Percentiles rank a stretch among this genome's conserved stretches.
Conservation (phyloP, 345 rosid species). For the Hypericum androsaemum region DNA sequence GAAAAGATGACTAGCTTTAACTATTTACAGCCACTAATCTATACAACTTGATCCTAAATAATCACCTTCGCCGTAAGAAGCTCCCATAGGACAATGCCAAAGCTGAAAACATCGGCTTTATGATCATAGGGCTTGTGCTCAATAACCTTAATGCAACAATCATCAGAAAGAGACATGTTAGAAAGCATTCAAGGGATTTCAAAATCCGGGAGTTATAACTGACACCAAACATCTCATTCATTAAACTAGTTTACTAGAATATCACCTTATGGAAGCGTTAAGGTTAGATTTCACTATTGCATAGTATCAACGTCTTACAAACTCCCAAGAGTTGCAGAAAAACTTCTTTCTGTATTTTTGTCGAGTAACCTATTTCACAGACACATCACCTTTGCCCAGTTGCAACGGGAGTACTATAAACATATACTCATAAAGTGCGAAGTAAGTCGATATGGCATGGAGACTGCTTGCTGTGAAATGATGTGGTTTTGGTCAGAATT, state of each 20-base stretch:
- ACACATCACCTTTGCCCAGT: neutral
- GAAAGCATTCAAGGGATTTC: slow-evolving; percentile 6
- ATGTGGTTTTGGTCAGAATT: neutral
- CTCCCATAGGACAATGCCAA: slow-evolving; percentile 54
- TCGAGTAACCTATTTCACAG: too few species aligned
- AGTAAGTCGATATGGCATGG: too few species aligned
- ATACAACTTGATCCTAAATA: neutral
- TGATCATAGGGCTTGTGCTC: slow-evolving; percentile 50
- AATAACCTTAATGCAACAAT: slow-evolving; percentile 43
- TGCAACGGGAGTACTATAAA: neutral
- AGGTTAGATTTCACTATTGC: slow-evolving; percentile 5
- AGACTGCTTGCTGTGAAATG: too few species aligned
- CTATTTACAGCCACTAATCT: too few species aligned
- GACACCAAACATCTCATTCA: neutral
- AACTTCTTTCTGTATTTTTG: too few species aligned
- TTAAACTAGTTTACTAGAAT: neutral
- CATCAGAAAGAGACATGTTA: slow-evolving; percentile 16
- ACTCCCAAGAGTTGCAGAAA: too few species aligned
- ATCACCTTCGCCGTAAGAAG: slow-evolving; percentile 44
- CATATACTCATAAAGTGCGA: too few species aligned
- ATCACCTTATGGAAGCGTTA: slow-evolving; percentile 4
- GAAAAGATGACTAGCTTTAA: neutral
- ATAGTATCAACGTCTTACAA: neutral
- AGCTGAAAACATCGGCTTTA: slow-evolving; percentile 50
- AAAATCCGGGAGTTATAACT: neutral